Percentiles rank a stretch among this genome's conserved stretches.
Conservation (phyloP, 306 rosid genomes). For the Quercus variabilis region DNA sequence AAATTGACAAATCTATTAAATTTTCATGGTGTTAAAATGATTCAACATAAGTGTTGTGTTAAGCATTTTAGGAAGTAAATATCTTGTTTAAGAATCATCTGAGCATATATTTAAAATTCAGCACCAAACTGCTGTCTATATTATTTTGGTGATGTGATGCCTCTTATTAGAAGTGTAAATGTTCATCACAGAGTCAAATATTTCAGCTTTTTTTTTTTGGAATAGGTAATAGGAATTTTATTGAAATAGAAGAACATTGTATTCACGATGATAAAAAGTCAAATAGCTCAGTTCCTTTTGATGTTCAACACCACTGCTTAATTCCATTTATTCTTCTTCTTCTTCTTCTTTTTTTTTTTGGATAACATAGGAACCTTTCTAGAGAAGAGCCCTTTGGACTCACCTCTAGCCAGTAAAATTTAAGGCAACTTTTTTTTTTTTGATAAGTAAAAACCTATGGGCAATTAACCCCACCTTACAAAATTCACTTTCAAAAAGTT, state of each 20-base stretch:
- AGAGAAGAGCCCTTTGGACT: too few relatives aligned
- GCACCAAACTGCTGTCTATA: background rate
- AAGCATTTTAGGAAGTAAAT: background rate
- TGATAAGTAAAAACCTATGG: too few relatives aligned
- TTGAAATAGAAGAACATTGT: too few relatives aligned
- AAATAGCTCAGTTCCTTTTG: background rate
- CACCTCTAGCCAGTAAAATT: too few relatives aligned
- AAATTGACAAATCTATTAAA: background rate
- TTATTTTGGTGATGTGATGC: background rate
- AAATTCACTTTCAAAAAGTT: background rate
- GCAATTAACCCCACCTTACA: background rate
- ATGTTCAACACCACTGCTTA: background rate
- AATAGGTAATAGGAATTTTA: too few relatives aligned
- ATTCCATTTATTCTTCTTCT: too few relatives aligned
- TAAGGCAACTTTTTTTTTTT: too few relatives aligned
- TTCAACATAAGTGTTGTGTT: background rate
- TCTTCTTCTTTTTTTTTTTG: too few relatives aligned
- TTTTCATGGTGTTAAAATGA: background rate
- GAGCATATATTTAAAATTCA: background rate
- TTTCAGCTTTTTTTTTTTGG: background rate
- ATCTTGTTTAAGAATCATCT: background rate
- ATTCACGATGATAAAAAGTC: too few relatives aligned
- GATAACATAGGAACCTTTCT: too few relatives aligned
- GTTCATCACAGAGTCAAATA: background rate
- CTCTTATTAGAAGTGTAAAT: background rate